Conservation (phyloP, 352 stramenopile genomes). For the Globisporangium spiculum region DNA sequence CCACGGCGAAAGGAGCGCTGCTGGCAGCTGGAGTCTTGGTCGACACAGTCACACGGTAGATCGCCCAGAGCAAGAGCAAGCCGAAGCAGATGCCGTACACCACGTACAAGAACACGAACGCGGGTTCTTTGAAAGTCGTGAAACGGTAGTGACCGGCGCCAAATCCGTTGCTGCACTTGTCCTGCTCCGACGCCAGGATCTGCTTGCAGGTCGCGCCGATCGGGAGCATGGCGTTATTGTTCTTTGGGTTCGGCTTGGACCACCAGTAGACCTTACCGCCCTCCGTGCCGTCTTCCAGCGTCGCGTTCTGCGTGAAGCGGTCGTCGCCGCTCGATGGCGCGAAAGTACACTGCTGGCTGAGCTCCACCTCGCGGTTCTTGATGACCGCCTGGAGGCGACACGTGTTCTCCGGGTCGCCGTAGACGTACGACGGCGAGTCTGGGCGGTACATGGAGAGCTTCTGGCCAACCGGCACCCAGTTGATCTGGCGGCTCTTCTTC, state of each 20-base stretch:
- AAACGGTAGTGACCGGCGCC: slow-evolving; percentile 36
- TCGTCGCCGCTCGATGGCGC: slow-evolving; percentile 23
- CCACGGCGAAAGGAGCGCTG: slow-evolving; percentile 2
- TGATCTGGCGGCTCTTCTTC: slow-evolving; percentile 57
- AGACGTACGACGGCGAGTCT: slow-evolving; percentile 52
- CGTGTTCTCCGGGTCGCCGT: slow-evolving; percentile 40
- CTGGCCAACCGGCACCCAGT: slow-evolving; percentile 39
- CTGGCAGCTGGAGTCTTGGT: slow-evolving; percentile 20
- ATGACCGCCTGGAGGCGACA: slow-evolving; percentile 45
- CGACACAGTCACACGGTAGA: slow-evolving; percentile 19
- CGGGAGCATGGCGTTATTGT: slow-evolving; percentile 73
- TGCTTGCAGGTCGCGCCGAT: slow-evolving; percentile 41
- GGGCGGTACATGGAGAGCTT: slow-evolving; percentile 62
- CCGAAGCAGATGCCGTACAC: slow-evolving; percentile 43
- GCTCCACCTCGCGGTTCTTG: slow-evolving; percentile 22
- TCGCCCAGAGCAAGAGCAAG: slow-evolving; percentile 30
- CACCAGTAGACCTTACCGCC: slow-evolving; percentile 52
- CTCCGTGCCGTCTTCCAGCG: slow-evolving; percentile 45
- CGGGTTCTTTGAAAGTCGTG: slow-evolving; percentile 47
- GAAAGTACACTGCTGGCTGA: slow-evolving; percentile 50
- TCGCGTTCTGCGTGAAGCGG: slow-evolving; percentile 52
- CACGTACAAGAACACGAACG: slow-evolving; percentile 48
- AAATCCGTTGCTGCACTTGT: slow-evolving; percentile 26
- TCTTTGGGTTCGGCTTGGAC: slow-evolving; percentile 48
- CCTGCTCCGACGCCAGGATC: slow-evolving; percentile 25